A percentile compares a stretch with the other conserved stretches of the same genome.
phyloP scores from a whole-genome alignment of 495 filamentous ascomycete genomes.

The Lichina pygmaea region DNA sequence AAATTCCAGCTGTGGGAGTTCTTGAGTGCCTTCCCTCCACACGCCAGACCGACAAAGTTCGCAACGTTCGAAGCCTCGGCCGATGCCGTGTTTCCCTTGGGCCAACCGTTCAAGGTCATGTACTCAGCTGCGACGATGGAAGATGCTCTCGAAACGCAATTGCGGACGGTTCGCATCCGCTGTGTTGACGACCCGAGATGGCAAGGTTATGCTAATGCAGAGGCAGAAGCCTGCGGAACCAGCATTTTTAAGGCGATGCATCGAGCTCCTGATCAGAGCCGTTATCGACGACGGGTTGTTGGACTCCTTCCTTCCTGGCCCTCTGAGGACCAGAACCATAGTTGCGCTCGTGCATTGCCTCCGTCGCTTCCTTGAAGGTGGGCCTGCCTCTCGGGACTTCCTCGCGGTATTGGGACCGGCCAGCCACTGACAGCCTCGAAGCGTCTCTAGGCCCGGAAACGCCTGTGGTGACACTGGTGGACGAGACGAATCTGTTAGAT shows the following conservation, averaged over 20 bases:
- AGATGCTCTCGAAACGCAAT: constrained; percentile 20
- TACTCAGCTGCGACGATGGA: constrained; percentile 45
- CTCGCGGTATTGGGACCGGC: not conserved
- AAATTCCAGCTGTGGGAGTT: constrained; percentile 39
- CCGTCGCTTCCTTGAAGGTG: constrained; percentile 13
- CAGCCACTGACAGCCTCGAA: not conserved
- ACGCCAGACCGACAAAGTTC: constrained; percentile 25
- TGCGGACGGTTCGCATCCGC: constrained; percentile 10
- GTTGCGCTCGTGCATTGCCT: constrained; percentile 15
- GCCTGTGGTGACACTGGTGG: constrained; percentile 7
- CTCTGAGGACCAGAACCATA: constrained; percentile 10
- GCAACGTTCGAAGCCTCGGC: constrained; percentile 25
- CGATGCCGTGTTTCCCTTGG: constrained; percentile 34
- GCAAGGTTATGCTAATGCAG: not conserved
- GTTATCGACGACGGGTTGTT: constrained; percentile 9
- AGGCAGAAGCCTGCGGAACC: constrained; percentile 12
- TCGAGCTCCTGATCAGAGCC: constrained; percentile 15
- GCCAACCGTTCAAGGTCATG: constrained; percentile 43
- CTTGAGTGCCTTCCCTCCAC: constrained; percentile 41
- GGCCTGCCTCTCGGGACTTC: not conserved
- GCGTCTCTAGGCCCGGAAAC: constrained; percentile 7
- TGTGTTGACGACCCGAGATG: no score
- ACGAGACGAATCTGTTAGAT: constrained; percentile 6
- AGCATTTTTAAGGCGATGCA: constrained; percentile 18
- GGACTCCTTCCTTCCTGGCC: constrained; percentile 4